Base-by-base conservation (phyloP, 2,329 filamentous ascomycete species). In the Colletotrichum ledebouriae region DNA sequence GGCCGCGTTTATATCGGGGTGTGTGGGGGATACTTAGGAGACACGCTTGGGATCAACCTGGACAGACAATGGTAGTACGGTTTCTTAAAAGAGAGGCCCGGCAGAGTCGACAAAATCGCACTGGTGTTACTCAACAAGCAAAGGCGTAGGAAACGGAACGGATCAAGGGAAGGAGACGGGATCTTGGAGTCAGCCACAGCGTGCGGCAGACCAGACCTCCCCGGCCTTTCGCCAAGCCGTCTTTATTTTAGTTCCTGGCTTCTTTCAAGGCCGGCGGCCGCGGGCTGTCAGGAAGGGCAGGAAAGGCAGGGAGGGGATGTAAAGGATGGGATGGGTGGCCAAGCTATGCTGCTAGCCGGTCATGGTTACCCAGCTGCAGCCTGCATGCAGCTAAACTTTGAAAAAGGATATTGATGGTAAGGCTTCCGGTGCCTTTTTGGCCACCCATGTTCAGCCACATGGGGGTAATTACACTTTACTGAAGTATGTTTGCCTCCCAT, bases 101-200 rank as follows among this genome's bases (percentile, higher is more conserved):
- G 20, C 33, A 42, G 6, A 37, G 29, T 39, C 41, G 34, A 22
- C 42, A 37, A n/a, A 15, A 42, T 11, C 22, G 25, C 12, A 39
- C 34, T 25, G n/a, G 37, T 39, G 34, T 44, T 42, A 63, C 47
- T 11, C 15, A n/a, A 29, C 42, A 33, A 11, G 33, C 17, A 49
- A 41, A 20, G 25, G 33, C 34, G 22, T 9, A 55, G 37, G 33
- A 60, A 46, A 46, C 44, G 37, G 17, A 49, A 49, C 52, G 44
- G 34, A 34, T 67, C 52, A 41, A 53, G 63, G 15, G 59, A 53
- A 37, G 39, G 20, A 59, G 29, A 29, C 53, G 44, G 39, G 20
- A 59, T 22, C 20, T 67, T 22, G 22, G 65, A 67, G 64, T 67
- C 64, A 67, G 64, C 50, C 52, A 46, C 64, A n/a, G 15, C 25